These are phyloP conservation scores for Medicago lupulina DNA, from an alignment of 306 rosid genomes.

Conservation along the genomic window DNA sequence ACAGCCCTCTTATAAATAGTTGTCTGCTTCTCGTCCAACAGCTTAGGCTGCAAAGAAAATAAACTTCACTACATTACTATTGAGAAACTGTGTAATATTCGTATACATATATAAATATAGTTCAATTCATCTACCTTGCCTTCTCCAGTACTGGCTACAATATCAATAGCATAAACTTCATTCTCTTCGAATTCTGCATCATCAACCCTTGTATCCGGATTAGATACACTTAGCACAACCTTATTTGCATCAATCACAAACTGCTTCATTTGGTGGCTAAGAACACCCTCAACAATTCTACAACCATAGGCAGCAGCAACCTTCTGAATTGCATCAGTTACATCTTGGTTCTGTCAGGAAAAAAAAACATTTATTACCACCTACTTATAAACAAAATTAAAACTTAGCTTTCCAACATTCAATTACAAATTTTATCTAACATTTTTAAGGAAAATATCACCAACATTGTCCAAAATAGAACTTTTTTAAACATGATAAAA, in stretches of 20 bases:
- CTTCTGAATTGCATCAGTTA: constrained; percentile 91
- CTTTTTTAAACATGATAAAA: not conserved
- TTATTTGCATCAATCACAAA: constrained; percentile 98
- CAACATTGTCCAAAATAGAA: not conserved
- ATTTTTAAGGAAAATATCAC: not conserved
- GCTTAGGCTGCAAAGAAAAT: constrained; percentile 68
- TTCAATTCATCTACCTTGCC: constrained; percentile 68
- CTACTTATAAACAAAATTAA: not conserved
- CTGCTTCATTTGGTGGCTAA: constrained; percentile 98
- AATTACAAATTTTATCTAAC: not conserved
- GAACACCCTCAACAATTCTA: constrained; percentile 97
- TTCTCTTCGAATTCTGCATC: constrained; percentile 97
- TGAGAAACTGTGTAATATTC: constrained; percentile 17
- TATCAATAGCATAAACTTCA: constrained; percentile 90
- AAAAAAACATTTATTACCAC: not conserved
- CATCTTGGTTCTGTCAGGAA: constrained; percentile 76
- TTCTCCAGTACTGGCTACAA: constrained; percentile 91
- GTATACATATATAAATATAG: not conserved
- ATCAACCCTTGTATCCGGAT: constrained; percentile 87
- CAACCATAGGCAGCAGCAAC: constrained; percentile 95
- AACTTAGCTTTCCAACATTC: not conserved
- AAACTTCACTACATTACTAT: not conserved
- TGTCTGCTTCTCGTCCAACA: constrained; percentile 97
- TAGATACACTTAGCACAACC: constrained; percentile 79
- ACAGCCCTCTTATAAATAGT: constrained; percentile 96